These are phyloP conservation scores for Microcyclospora pomicola DNA, from an alignment of 2,329 filamentous ascomycete genomes.

Conservation along the genomic window DNA sequence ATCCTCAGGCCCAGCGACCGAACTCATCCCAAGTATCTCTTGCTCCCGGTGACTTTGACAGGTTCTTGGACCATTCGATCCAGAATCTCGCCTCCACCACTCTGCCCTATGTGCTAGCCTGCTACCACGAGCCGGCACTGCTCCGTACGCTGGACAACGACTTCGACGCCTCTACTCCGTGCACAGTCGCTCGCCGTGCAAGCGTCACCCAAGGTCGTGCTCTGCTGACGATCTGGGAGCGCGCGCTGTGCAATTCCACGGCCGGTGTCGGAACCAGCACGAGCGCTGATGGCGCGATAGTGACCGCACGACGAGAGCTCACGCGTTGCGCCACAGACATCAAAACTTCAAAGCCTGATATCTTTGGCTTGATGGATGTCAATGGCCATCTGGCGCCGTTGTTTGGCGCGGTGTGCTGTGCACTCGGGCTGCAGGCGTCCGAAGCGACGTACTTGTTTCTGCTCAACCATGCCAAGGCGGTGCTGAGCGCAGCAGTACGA, in stretches of 20 bases:
- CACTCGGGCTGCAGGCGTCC: conserved; percentile 46
- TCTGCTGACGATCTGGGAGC: conserved; percentile 60
- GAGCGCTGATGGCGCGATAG: background rate
- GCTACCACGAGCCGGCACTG: conserved; percentile 40
- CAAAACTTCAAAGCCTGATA: conserved; percentile 9
- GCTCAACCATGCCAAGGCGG: conserved; percentile 60
- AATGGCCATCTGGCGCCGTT: conserved; percentile 56
- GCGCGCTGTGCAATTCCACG: conserved; percentile 12
- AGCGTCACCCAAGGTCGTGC: conserved; percentile 64
- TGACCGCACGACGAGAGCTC: conserved; percentile 4
- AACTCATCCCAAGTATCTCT: conserved; percentile 5
- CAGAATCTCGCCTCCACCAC: conserved; percentile 57
- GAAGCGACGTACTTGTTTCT: conserved; percentile 64
- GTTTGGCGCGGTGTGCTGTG: conserved; percentile 50
- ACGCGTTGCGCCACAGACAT: conserved; percentile 10
- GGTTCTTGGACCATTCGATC: conserved; percentile 58
- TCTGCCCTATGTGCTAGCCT: conserved; percentile 61
- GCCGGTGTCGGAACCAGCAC: background rate
- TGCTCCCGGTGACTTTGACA: conserved; percentile 35
- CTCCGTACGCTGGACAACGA: conserved; percentile 55
- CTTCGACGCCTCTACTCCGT: conserved; percentile 62
- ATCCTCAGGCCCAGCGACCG: conserved; percentile 20
- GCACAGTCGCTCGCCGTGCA: conserved; percentile 64
- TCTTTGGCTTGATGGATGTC: conserved; percentile 8
- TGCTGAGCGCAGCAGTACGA: conserved; percentile 63